phyloP scores from a whole-genome alignment of 1,284 basidiomycete species.

The Puccinia novopanici region DNA sequence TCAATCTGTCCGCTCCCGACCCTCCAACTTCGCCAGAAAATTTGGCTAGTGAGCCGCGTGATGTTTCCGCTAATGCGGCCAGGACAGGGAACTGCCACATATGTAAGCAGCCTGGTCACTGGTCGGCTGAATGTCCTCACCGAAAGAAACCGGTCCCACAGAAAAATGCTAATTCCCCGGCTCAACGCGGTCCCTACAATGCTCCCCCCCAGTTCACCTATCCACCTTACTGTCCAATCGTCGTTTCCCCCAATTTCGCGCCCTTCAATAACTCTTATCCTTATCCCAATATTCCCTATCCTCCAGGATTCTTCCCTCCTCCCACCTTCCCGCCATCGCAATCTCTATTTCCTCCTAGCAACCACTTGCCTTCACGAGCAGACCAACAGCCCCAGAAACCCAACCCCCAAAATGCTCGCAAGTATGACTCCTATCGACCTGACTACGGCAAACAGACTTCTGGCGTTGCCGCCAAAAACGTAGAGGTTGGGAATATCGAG shows the following conservation, averaged over 20 bases:
- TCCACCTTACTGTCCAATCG: background rate
- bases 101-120: slow-evolving; percentile 11
- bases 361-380: background rate
- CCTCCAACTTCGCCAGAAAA: background rate
- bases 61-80: background rate
- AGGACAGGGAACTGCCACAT: background rate
- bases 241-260: slow-evolving; percentile 15
- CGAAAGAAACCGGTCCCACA: background rate
- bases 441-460: background rate
- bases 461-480: background rate
- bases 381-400: too few relatives aligned
- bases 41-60: background rate
- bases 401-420: background rate
- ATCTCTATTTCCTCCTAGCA: background rate
- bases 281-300: background rate
- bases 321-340: background rate
- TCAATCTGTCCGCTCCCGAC: too few relatives aligned
- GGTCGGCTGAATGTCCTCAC: background rate
- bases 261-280: too few relatives aligned
- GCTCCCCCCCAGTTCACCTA: background rate
- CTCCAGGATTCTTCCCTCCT: background rate
- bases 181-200: background rate
- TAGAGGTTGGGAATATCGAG: background rate
- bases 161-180: background rate
- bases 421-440: slow-evolving; percentile 1